Evolutionary conservation across 139 green algal genomes (phyloP).

Genomic region (Raphidocelis subcapitata): DNA sequence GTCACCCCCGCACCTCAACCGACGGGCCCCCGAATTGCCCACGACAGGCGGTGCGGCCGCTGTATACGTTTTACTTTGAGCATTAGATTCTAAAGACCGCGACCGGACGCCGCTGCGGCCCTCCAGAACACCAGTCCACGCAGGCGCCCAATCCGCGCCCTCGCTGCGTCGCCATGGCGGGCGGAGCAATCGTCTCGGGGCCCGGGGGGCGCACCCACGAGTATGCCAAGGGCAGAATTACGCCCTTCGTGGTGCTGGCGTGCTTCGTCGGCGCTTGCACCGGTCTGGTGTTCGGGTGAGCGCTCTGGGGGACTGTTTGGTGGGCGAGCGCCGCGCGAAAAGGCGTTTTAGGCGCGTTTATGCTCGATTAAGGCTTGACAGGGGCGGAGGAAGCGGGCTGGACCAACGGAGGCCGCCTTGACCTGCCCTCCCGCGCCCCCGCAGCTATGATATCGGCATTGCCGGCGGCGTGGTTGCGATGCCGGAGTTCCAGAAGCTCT

Average conservation of each 20-base stretch:
- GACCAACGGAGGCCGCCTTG: not conserved
- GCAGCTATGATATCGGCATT: slow-evolving; percentile 25
- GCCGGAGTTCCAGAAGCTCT: slow-evolving; percentile 14
- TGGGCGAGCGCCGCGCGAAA: not conserved
- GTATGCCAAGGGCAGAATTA: slow-evolving; percentile 13
- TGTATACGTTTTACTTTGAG: too few relatives aligned
- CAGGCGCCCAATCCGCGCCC: too few relatives aligned
- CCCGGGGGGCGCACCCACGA: slow-evolving; percentile 1
- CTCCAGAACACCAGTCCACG: too few relatives aligned
- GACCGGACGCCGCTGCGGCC: too few relatives aligned
- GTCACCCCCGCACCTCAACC: too few relatives aligned
- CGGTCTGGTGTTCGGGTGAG: slow-evolving; percentile 23
- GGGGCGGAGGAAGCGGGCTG: not conserved
- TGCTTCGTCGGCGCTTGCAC: slow-evolving; percentile 23
- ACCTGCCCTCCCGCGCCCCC: not conserved
- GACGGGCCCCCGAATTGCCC: too few relatives aligned
- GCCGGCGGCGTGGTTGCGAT: slow-evolving; percentile 12
- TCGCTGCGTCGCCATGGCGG: not conserved
- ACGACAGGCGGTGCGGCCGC: too few relatives aligned
- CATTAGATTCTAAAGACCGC: too few relatives aligned
- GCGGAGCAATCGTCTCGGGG: slow-evolving; percentile 10
- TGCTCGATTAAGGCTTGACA: not conserved
- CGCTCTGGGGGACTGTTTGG: not conserved
- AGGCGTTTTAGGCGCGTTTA: not conserved
- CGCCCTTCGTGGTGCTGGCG: slow-evolving; percentile 7